Percentiles rank a stretch among this genome's conserved stretches.
Conservation (phyloP, 768 basidiomycete species). For the Termitomyces sp. region DNA sequence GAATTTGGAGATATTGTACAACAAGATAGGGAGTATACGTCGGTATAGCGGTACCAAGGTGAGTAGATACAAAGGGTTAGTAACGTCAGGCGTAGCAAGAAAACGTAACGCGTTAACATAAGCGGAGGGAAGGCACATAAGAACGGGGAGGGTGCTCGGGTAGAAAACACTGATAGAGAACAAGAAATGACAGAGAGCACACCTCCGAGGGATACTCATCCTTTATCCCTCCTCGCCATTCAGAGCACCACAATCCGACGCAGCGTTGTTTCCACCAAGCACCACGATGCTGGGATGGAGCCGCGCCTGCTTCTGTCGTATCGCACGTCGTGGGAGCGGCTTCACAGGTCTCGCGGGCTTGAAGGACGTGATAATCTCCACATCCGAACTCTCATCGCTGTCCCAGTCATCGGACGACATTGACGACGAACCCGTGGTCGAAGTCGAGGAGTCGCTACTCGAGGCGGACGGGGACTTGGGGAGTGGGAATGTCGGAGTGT, state of each 20-base stretch:
- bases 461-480: neutral
- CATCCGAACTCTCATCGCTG: conserved; percentile 27
- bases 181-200: neutral
- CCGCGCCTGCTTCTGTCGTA: neutral
- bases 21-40: neutral
- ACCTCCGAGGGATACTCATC: neutral
- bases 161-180: neutral
- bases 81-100: neutral
- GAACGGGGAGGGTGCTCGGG: neutral
- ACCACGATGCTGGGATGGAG: neutral
- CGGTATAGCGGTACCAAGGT: neutral
- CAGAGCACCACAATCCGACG: neutral
- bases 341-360: conserved; percentile 24
- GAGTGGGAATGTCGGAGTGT: neutral
- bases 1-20: neutral
- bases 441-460: conserved; percentile 22
- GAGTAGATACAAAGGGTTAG: neutral
- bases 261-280: neutral
- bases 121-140: neutral
- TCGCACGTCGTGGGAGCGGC: neutral
- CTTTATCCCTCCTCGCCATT: neutral
- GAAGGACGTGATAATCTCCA: conserved; percentile 36
- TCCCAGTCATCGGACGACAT: conserved; percentile 23
- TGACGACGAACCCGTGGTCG: neutral
- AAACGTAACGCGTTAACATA: neutral